Evolutionary conservation across 257 asterid genomes (phyloP).

Genomic region (Voacanga thouarsii): DNA sequence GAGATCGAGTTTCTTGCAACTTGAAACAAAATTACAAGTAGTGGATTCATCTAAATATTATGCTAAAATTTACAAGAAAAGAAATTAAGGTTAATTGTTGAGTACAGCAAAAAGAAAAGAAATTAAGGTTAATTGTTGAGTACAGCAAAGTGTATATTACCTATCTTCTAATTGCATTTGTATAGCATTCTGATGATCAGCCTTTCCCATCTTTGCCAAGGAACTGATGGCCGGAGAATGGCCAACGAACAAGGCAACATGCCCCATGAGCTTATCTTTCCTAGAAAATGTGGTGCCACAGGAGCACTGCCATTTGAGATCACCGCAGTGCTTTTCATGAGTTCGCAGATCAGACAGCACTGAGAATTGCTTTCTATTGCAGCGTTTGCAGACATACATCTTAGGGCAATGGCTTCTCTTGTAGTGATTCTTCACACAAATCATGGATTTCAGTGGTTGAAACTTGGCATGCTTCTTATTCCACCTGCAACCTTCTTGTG

Average conservation of each 20-base stretch:
- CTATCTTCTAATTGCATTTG: conserved; percentile 15
- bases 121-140: background rate
- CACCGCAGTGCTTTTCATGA: conserved; percentile 87
- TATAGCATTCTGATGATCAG: background rate
- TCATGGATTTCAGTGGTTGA: conserved; percentile 73
- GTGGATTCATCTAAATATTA: background rate
- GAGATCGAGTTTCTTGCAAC: background rate
- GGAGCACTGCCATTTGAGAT: conserved; percentile 68
- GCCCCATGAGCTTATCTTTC: conserved; percentile 80
- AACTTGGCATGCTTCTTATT: conserved; percentile 63
- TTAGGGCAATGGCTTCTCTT: conserved; percentile 83
- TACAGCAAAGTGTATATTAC: background rate
- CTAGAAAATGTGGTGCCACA: conserved; percentile 79
- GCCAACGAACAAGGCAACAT: conserved; percentile 63
- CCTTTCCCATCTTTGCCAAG: conserved; percentile 28
- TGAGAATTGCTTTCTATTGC: conserved; percentile 60
- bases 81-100: background rate
- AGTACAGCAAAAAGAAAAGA: background rate
- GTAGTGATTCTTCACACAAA: conserved; percentile 81
- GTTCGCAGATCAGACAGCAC: conserved; percentile 72
- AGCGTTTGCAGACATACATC: conserved; percentile 71
- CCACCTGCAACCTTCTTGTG: conserved; percentile 79
- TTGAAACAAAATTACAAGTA: background rate
- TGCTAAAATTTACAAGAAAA: conserved; percentile 9
- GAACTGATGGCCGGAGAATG: conserved; percentile 46